Conservation (phyloP, 176 grass and related monocot species). For the Rhipidocladum racemiflorum region DNA sequence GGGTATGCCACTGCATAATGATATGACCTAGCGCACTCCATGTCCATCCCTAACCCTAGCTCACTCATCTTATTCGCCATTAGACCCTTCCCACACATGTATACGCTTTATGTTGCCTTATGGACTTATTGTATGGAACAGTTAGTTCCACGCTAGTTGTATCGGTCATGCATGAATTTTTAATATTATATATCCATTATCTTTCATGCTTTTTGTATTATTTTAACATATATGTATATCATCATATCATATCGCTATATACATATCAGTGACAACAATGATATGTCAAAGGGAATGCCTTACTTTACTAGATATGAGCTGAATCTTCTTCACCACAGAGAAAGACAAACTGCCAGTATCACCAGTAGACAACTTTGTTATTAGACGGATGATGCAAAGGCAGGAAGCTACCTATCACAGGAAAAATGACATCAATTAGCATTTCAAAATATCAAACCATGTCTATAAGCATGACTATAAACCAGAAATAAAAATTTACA, state of each 20-base stretch:
- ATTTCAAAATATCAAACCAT: background rate
- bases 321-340: constrained; percentile 62
- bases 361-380: constrained; percentile 52
- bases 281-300: background rate
- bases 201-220: background rate
- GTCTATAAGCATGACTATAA: background rate
- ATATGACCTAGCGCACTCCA: too few species aligned
- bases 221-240: background rate
- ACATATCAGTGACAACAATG: background rate
- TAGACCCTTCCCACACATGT: background rate
- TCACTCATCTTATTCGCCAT: background rate
- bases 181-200: background rate
- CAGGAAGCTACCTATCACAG: constrained; percentile 56
- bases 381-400: constrained; percentile 67
- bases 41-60: background rate
- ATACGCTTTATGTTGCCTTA: background rate
- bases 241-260: background rate
- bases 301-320: constrained; percentile 55
- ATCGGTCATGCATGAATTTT: background rate
- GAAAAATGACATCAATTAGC: constrained; percentile 13
- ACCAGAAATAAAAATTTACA: background rate
- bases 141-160: too few species aligned
- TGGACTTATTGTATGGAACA: background rate
- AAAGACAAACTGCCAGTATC: constrained; percentile 70
- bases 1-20: too few species aligned